Evolutionary conservation across 371 early-diverging fungal genomes (phyloP), one percentile per base, ranked within the genome.

Genomic region (Rhizopus microsporus): DNA sequence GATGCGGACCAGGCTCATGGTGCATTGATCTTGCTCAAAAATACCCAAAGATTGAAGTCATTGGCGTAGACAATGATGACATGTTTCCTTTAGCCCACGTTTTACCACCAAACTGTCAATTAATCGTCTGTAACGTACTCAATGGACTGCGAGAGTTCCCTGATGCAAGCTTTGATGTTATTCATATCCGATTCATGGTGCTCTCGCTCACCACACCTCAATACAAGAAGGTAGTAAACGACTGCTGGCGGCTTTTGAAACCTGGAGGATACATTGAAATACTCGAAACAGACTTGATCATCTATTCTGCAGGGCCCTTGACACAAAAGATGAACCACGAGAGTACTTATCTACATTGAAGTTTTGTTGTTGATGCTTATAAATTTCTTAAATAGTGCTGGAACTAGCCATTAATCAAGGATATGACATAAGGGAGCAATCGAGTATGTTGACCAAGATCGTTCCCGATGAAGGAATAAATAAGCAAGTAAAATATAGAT

Each of bases 1-100:
- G 73, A 12, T 72, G 73, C 60, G 73, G 73, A 5, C 63, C 69
- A 23, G 73, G 73, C 9, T 59, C 67, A 15, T 72, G 73, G 73
- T 69, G 69, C 40, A 65, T 72, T 49, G 73, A 72, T 48, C 45
- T 72, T 7, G 60, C 73, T 33, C 52, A 52, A 23, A 57, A 61
- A 46, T 67, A 67, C 30, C 69, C 73, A 6, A 33, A 52, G 6
- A 59, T 68, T 33, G 54, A 68, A 39, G 67, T 72, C n/a, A 56
- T 66, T 59, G 73, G 73, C 6, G 63, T 72, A 1, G 73, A 72
- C 38, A 58, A 59, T 35, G 60, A 55, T 17, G 65, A 68, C 40
- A 72, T 68, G 58, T 72, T 72, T 53, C 73, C 73, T 6, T 45
- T 58, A 23, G 49, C 54, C 9, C 47, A 38, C 32, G 67, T 60